Percentiles rank a stretch among this genome's conserved stretches.
Conservation (phyloP, 139 green algal genomes). For the Chlorella sorokiniana region DNA sequence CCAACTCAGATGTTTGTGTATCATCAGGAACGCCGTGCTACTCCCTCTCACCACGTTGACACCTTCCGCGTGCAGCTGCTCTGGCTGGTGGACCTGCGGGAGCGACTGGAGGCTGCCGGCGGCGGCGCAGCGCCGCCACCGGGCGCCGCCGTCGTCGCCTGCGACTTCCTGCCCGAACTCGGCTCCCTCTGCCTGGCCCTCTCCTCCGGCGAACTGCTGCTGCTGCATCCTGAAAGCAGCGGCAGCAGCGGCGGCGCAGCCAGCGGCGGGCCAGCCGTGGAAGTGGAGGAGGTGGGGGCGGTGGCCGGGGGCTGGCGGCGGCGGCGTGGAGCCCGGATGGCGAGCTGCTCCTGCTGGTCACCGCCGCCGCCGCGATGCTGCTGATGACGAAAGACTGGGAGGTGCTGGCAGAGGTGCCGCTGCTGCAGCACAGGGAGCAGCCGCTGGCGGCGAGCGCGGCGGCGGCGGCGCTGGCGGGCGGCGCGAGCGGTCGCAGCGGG, state of each 20-base stretch:
- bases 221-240: conserved; percentile 44
- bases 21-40: no score
- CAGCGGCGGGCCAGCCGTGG: neutral
- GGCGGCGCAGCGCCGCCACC: neutral
- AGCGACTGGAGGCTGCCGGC: neutral
- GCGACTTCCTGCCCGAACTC: conserved; percentile 55
- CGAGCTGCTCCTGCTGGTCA: conserved; percentile 74
- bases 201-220: conserved; percentile 59
- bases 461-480: neutral
- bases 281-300: conserved; percentile 62
- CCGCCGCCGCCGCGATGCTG: conserved; percentile 56
- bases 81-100: conserved; percentile 21
- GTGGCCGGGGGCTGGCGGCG: conserved; percentile 69
- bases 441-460: neutral
- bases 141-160: conserved; percentile 9
- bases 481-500: neutral
- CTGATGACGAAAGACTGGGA: conserved; percentile 76
- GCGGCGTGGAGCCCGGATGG: conserved; percentile 83
- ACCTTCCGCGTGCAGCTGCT: conserved; percentile 3
- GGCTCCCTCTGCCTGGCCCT: conserved; percentile 62
- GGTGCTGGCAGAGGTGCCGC: conserved; percentile 8
- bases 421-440: conserved; percentile 1
- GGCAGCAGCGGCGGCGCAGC: neutral
- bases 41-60: neutral
- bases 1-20: neutral